Evolutionary conservation across 768 basidiomycete species (phyloP), one percentile per base, ranked within the genome.

Genomic region (Mycena rosella): DNA sequence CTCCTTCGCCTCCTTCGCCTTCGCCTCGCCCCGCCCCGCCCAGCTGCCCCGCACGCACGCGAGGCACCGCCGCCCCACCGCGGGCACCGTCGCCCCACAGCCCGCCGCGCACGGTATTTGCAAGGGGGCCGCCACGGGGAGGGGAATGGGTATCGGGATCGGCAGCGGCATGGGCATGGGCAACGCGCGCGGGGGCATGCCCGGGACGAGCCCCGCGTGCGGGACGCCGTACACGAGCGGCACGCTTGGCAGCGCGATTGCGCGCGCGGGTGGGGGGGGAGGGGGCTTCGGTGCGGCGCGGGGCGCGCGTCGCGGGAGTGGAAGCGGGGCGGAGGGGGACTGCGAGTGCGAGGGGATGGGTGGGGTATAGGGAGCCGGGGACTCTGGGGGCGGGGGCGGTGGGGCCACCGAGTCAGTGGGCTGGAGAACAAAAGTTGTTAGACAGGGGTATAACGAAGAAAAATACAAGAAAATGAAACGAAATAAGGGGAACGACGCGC

Each of bases 11-110:
- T 10, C 30, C 44, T 40, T 29, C 44, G 22, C 47, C 8, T n/a
- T 27, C 54, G 26, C 52, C 44, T 38, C 20, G 26, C 32, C 27
- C 48, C 55, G 17, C 65, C 60, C 65, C 2, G 26, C 15, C 70
- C 70, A 71, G 51, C 63, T 71, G 14, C 55, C 58, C 2, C 54
- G 44, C 52, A 71, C 63, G 40, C 70, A 71, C 38, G 40, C 7
- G 3, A 71, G 22, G 49, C 70, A 71, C n/a, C 70, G 53, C 36
- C 44, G 36, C 27, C 70, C 70, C 29, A 32, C 27, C 22, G 34
- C 29, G 7, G 45, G 26, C 30, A 54, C 66, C 8, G 22, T 53
- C 17, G 66, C 63, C 10, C 8, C 38, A 11, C 70, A 71, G 29
- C 66, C 70, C 40, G 44, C n/a, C 26, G 65, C 45, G 42, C 70